Base-by-base conservation (phyloP, 2,329 filamentous ascomycete genomes). In the Lecanosticta acicola region DNA sequence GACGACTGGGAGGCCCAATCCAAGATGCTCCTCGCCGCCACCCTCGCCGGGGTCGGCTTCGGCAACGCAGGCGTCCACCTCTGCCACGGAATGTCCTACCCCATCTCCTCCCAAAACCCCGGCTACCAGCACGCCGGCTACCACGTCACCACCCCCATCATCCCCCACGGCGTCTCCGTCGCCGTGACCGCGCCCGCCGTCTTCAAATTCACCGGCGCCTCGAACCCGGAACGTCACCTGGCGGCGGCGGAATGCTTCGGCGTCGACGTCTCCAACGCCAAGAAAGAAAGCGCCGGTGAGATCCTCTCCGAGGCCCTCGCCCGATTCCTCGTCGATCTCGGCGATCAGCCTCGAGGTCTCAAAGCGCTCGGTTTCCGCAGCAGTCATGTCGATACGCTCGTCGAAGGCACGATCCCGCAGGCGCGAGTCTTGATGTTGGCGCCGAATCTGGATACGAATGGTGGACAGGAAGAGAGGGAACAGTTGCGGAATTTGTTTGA, bases 11-110 rank as follows among this genome's bases (percentile, higher is more conserved):
- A 97, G 67, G 94, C 94, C 0, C 93, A 98, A 68, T 85, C 80
- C 24, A 83, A 97, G 68, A 98, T 98, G 94, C 76, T 98, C 21
- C 79, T 98, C 16, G 93, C 93, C 2, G 86, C 93, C 1, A 98
- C 93, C 0, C 74, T 98, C 2, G 93, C 94, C 0, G 93, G 93
- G 37, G 89, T 98, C 2, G 93, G 93, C 0, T 98, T 98, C 66
- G 93, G 94, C 16, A 98, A 98, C 60, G 94, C 94, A 1, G 93
- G 94, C 40, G 93, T 98, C 2, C 93, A 98, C 70, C 74, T 87
- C 8, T 87, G 84, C 66, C 84, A 87, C 64, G 84, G 91, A 64
- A 97, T 98, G 91, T 94, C 87, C 18, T 98, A 98, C 63, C 93
- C 93, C 14, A 95, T 98, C 62, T 94, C 88, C 0, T 87, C 89